Percentiles rank a stretch among this genome's conserved stretches.
Evolutionary conservation across 495 filamentous ascomycete genomes (phyloP).

Genomic region (Mytilinidion resinicola): DNA sequence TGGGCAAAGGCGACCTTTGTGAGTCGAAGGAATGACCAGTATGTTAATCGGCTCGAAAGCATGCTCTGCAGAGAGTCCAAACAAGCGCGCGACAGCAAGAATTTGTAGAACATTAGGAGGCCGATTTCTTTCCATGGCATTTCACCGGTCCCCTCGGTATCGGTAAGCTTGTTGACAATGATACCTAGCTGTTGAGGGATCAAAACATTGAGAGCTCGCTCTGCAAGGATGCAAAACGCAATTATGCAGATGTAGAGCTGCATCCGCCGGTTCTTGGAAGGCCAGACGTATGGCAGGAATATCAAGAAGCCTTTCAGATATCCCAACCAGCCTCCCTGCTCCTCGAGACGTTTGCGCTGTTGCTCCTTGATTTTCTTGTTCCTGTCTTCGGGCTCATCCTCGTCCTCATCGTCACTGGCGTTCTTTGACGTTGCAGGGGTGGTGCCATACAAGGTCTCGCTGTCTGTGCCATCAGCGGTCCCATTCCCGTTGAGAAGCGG

Average conservation of each 20-base stretch:
- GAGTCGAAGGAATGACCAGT: slow-evolving; percentile 56
- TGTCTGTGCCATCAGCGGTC: background rate
- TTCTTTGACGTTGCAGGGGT: background rate
- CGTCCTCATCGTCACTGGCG: background rate
- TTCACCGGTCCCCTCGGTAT: slow-evolving; percentile 11
- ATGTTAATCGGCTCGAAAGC: slow-evolving; percentile 42
- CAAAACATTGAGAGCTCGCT: slow-evolving; percentile 32
- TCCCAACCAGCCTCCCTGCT: slow-evolving; percentile 31
- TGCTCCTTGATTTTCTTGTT: slow-evolving; percentile 24
- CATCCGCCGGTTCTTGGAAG: slow-evolving; percentile 21
- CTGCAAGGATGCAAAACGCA: slow-evolving; percentile 17
- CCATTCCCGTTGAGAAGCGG: background rate
- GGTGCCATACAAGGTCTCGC: background rate
- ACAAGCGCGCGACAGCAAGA: slow-evolving; percentile 8
- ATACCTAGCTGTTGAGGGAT: slow-evolving; percentile 29
- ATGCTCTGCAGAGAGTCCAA: slow-evolving; percentile 10
- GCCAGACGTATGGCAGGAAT: slow-evolving; percentile 35
- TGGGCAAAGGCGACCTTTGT: slow-evolving; percentile 64
- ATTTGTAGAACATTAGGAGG: slow-evolving; percentile 27
- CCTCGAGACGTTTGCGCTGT: slow-evolving; percentile 27
- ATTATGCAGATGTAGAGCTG: slow-evolving; percentile 25
- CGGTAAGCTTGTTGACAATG: slow-evolving; percentile 25
- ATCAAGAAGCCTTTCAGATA: slow-evolving; percentile 33
- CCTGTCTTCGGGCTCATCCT: slow-evolving; percentile 1
- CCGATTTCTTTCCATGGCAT: slow-evolving; percentile 29